Percentiles rank a stretch among this genome's conserved stretches.
Evolutionary conservation across 1,284 basidiomycete species (phyloP).

Genomic region (Fomitopsis pinicola): DNA sequence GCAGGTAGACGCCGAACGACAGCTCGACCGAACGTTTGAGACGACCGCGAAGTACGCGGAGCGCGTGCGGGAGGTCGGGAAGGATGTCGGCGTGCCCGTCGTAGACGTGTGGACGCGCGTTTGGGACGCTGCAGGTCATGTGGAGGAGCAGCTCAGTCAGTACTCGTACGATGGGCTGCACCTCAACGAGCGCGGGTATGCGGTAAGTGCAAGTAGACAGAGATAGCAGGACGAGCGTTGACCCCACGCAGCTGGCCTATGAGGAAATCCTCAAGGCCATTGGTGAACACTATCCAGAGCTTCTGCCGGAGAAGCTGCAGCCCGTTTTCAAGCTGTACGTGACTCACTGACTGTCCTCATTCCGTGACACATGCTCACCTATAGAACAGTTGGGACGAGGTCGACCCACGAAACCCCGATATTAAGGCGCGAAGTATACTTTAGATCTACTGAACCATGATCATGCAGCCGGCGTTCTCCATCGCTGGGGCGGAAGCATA

Average conservation of each 20-base stretch:
- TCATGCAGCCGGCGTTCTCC: too few species aligned
- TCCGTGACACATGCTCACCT: not conserved
- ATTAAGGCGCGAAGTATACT: slow-evolving; percentile 8
- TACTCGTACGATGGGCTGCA: slow-evolving; percentile 76
- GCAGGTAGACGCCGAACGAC: slow-evolving; percentile 39
- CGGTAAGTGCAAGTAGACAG: slow-evolving; percentile 35
- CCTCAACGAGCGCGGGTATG: slow-evolving; percentile 66
- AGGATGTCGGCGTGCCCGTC: slow-evolving; percentile 48
- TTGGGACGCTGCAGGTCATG: slow-evolving; percentile 60
- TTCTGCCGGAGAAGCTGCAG: slow-evolving; percentile 59
- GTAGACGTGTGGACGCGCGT: slow-evolving; percentile 69
- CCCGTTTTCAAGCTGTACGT: slow-evolving; percentile 51
- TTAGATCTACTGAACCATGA: too few species aligned
- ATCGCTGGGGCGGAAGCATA: not conserved
- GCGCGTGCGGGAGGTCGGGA: slow-evolving; percentile 59
- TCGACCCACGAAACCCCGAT: slow-evolving; percentile 11
- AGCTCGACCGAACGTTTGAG: slow-evolving; percentile 56
- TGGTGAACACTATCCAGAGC: slow-evolving; percentile 54
- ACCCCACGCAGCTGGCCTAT: slow-evolving; percentile 53
- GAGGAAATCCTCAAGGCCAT: slow-evolving; percentile 59
- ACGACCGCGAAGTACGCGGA: slow-evolving; percentile 65
- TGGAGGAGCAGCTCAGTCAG: slow-evolving; percentile 42
- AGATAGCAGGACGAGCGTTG: not conserved
- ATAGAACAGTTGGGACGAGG: slow-evolving; percentile 12
- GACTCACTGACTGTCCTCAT: not conserved